Percentiles rank a stretch among this genome's conserved stretches.
These are phyloP conservation scores for Pythium insidiosum DNA, from an alignment of 352 stramenopile genomes.

Conservation along the genomic window DNA sequence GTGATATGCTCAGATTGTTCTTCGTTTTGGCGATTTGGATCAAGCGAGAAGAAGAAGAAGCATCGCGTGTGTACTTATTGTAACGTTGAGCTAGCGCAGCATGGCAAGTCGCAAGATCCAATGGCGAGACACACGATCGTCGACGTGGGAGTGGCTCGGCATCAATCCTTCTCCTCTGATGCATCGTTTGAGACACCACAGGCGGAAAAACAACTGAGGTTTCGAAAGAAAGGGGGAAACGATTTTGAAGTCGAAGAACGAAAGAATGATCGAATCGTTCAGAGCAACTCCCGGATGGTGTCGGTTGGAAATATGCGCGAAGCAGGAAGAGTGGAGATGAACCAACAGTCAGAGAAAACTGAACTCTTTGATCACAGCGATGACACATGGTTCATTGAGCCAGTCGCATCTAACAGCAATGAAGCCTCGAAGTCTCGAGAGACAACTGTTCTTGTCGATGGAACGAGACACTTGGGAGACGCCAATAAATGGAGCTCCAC, in stretches of 20 bases:
- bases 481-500: too few relatives aligned
- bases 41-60: conserved; percentile 52
- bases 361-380: conserved; percentile 43
- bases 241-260: too few relatives aligned
- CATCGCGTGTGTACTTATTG: conserved; percentile 57
- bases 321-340: too few relatives aligned
- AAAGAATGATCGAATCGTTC: too few relatives aligned
- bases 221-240: too few relatives aligned
- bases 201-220: too few relatives aligned
- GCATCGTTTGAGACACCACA: background rate
- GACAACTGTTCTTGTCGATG: background rate
- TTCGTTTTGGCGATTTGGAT: conserved; percentile 48
- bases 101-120: conserved; percentile 5
- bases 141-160: background rate
- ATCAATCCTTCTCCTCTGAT: background rate
- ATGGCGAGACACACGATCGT: background rate
- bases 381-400: conserved; percentile 59
- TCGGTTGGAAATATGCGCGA: too few relatives aligned
- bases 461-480: background rate
- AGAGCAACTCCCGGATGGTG: too few relatives aligned
- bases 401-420: background rate
- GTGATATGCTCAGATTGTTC: conserved; percentile 79
- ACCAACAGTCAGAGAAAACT: too few relatives aligned
- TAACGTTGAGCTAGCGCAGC: conserved; percentile 18
- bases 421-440: background rate